A percentile compares a stretch with the other conserved stretches of the same genome.
phyloP scores from a whole-genome alignment of 2,329 filamentous ascomycete species.

The Talaromyces sp. region DNA sequence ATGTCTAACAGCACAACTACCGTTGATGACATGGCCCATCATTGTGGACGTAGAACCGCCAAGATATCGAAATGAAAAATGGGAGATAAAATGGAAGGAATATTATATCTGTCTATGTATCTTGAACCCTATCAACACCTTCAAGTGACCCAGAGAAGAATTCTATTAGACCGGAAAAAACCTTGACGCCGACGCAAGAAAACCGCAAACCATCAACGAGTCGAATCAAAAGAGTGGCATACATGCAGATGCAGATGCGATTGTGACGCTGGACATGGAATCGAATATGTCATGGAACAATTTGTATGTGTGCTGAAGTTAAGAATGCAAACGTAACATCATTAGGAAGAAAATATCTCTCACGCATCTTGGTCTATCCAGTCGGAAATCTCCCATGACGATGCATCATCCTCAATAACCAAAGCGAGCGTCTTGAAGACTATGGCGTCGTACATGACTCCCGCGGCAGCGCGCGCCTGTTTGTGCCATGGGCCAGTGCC shows the following conservation, averaged over 20 bases:
- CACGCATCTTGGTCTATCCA: constrained; percentile 10
- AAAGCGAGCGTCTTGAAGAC: constrained; percentile 64
- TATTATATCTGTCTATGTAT: not conserved
- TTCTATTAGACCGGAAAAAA: not conserved
- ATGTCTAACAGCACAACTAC: not conserved
- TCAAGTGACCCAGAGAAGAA: not conserved
- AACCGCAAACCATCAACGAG: not conserved
- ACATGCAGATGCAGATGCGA: constrained; percentile 2
- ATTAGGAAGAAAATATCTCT: not conserved
- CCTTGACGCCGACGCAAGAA: not conserved
- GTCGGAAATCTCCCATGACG: constrained; percentile 61
- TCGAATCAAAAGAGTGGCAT: not conserved
- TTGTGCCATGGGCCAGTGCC: constrained; percentile 57
- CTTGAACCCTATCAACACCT: constrained; percentile 1
- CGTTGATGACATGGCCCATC: not conserved
- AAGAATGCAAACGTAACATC: constrained; percentile 9
- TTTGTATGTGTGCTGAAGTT: constrained; percentile 5
- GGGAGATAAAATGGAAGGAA: not conserved
- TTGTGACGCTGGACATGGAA: not conserved
- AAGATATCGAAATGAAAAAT: not conserved
- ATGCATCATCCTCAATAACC: constrained; percentile 62
- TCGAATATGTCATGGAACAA: constrained; percentile 5
- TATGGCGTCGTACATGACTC: constrained; percentile 58
- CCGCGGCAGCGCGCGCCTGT: constrained; percentile 50
- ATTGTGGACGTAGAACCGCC: not conserved